Percentiles rank a stretch among this genome's conserved stretches.
These are phyloP conservation scores for Fomitopsis pinicola DNA, from an alignment of 1,284 basidiomycete genomes.

Conservation along the genomic window DNA sequence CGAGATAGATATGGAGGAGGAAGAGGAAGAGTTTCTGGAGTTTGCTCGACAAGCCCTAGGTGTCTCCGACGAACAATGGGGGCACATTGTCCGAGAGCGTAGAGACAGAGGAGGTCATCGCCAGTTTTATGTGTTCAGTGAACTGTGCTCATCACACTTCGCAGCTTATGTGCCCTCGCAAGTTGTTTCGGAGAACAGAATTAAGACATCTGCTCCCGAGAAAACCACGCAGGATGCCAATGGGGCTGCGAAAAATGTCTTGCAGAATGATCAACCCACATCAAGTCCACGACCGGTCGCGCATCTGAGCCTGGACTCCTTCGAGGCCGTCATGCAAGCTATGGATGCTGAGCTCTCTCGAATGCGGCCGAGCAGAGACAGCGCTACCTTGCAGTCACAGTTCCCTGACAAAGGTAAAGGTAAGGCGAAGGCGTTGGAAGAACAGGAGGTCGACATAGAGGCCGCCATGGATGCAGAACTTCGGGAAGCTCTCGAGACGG, in stretches of 20 bases:
- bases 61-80: conserved; percentile 81
- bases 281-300: conserved; percentile 36
- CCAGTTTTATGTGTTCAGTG: neutral
- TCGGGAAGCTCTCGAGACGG: conserved; percentile 53
- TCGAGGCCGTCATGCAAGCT: conserved; percentile 91
- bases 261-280: conserved; percentile 10
- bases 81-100: conserved; percentile 74
- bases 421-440: conserved; percentile 33
- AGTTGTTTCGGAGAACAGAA: conserved; percentile 21
- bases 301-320: conserved; percentile 79
- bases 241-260: no score
- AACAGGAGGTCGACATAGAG: conserved; percentile 62
- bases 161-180: conserved; percentile 67
- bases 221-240: neutral
- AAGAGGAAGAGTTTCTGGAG: conserved; percentile 89
- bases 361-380: conserved; percentile 27
- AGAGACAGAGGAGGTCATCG: conserved; percentile 65
- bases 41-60: conserved; percentile 89
- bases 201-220: neutral
- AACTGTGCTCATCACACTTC: neutral
- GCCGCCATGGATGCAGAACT: conserved; percentile 85
- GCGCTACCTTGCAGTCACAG: neutral
- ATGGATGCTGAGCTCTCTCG: conserved; percentile 82
- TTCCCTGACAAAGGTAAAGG: conserved; percentile 19
- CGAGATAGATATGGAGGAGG: conserved; percentile 84